A percentile compares a stretch with the other conserved stretches of the same genome.
These are phyloP conservation scores for Closterium sp. DNA, from an alignment of 139 green algal genomes.

Conservation along the genomic window DNA sequence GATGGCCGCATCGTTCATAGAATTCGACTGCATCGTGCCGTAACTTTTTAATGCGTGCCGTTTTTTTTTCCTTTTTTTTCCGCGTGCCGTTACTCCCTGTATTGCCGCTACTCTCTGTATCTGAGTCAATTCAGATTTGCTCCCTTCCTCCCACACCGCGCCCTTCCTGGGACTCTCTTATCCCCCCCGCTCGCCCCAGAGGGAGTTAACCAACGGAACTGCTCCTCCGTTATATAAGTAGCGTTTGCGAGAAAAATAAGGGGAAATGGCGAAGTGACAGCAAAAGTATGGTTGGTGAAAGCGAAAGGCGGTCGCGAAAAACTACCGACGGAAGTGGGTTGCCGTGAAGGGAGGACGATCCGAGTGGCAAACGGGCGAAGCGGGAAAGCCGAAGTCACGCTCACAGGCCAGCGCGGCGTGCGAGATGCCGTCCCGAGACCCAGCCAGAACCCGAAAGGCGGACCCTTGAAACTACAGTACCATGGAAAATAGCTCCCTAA, in stretches of 20 bases:
- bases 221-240: not conserved
- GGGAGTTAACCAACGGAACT: not conserved
- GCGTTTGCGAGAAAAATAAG: no score
- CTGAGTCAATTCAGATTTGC: no score
- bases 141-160: no score
- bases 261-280: not conserved
- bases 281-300: no score
- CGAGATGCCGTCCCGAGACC: not conserved
- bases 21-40: constrained; percentile 1
- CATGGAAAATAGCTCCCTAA: no score
- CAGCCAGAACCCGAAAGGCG: not conserved
- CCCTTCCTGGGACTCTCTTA: not conserved
- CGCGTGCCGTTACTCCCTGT: no score
- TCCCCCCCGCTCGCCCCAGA: not conserved
- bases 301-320: no score
- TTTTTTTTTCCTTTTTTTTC: no score
- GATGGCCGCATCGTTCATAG: constrained; percentile 45
- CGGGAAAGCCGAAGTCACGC: not conserved
- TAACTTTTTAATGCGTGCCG: no score
- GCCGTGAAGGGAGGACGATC: not conserved
- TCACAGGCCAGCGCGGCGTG: no score
- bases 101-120: no score
- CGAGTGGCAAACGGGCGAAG: not conserved
- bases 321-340: no score
- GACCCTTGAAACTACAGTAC: not conserved